Base-by-base conservation (phyloP, 164 flowering plant species). In the Aristolochia contorta region DNA sequence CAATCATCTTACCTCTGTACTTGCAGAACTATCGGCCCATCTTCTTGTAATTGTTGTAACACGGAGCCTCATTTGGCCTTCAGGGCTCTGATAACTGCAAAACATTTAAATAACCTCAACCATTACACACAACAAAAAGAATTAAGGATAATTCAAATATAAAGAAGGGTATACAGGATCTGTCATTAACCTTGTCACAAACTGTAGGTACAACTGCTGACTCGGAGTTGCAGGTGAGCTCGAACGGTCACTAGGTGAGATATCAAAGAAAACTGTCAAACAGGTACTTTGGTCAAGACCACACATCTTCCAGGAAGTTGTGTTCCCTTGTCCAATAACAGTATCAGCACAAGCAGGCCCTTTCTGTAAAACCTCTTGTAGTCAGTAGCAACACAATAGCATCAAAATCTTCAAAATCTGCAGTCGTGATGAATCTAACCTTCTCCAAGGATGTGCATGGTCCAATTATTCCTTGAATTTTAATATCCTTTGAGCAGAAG, bases 371-470 rank as follows among this genome's bases (percentile, higher is more conserved):
- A 49, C 24, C 50, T 58, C 23, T 21, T 27, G 60, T 47, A 65
- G 51, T 74, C n/a, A n/a, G n/a, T 48, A 47, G 23, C 43, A 37
- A 37, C 43, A 37, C 7, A 37, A 37, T 37, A 37, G 43, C 43
- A 37, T 37, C 43, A 37, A 10, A 37, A 37, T 37, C 43, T 37
- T 37, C 43, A 37, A 37, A 6, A 3, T 10, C n/a, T 18, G 12
- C 19, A 47, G 53, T 14, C 23, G 16, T 14, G 24, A 23, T 23
- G 6, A 3, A 56, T 24, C 57, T 50, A 65, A 89, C 99, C 99
- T 90, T 90, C 71, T 88, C 99, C 79, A 90, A 71, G 30, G 99
- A 90, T 45, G 91, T 84, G 81, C 99, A 90, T 66, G 97, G 94
- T 46, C 97, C 99, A 73, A 93, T 83, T 33, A 88, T 74, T 46